Conservation (phyloP, 345 rosid species). For the Turnera subulata region DNA sequence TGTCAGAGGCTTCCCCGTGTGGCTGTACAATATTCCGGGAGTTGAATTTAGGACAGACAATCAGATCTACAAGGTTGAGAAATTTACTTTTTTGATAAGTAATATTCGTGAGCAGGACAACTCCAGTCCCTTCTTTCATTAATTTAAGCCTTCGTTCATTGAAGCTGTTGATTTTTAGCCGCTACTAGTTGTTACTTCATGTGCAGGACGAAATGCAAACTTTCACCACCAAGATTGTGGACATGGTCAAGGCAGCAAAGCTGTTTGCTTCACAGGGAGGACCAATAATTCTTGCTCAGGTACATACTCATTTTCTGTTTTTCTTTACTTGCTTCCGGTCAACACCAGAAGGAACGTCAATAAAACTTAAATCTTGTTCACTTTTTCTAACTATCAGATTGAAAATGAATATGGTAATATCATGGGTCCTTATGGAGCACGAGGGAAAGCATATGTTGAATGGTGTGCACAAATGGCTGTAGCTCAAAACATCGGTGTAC, state of each 20-base stretch:
- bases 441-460: slow-evolving; percentile 20
- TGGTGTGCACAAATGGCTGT: slow-evolving; percentile 30
- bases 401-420: slow-evolving; percentile 30
- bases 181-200: background rate
- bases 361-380: too few species aligned
- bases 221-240: slow-evolving; percentile 31
- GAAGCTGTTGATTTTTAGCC: too few species aligned
- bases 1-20: slow-evolving; percentile 26
- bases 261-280: slow-evolving; percentile 66
- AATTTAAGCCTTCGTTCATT: too few species aligned
- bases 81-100: background rate
- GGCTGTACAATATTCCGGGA: slow-evolving; percentile 29
- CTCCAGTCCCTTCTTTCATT: too few species aligned
- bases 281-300: slow-evolving; percentile 52
- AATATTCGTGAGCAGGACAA: too few species aligned
- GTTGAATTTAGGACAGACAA: slow-evolving; percentile 19
- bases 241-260: slow-evolving; percentile 44
- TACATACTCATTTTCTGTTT: too few species aligned
- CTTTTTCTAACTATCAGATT: too few species aligned
- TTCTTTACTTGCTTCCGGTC: too few species aligned
- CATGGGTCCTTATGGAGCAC: slow-evolving; percentile 15
- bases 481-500: slow-evolving; percentile 15
- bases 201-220: slow-evolving; percentile 27
- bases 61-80: slow-evolving; percentile 22
- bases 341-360: too few species aligned